Evolutionary conservation across 2,329 filamentous ascomycete genomes (phyloP).

Genomic region (Cladophialophora exuberans): DNA sequence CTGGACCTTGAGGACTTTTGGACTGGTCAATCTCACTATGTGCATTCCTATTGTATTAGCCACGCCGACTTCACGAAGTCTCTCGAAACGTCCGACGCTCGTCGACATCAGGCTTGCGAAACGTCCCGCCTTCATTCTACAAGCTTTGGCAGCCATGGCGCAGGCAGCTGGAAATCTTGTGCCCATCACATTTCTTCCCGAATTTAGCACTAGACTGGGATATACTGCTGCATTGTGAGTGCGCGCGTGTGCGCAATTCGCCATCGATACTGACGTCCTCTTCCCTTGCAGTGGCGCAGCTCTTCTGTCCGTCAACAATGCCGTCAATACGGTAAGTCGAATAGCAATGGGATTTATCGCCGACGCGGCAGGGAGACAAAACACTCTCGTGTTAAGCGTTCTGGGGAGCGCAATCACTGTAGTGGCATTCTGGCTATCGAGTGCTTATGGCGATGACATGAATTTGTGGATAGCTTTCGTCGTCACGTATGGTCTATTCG

Average conservation of each 20-base stretch:
- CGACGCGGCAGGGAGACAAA: conserved; percentile 45
- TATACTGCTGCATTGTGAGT: conserved; percentile 36
- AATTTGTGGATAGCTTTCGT: conserved; percentile 35
- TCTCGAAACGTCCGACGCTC: conserved; percentile 36
- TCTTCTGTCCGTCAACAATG: conserved; percentile 46
- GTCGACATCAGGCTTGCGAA: conserved; percentile 42
- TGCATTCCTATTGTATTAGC: conserved; percentile 38
- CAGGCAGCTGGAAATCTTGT: conserved; percentile 45
- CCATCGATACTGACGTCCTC: background rate
- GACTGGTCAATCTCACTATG: conserved; percentile 35
- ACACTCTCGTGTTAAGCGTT: conserved; percentile 42
- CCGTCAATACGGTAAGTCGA: conserved; percentile 44
- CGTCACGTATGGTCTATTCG: conserved; percentile 42
- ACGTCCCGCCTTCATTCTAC: conserved; percentile 42
- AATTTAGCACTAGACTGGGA: conserved; percentile 44
- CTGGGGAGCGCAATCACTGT: conserved; percentile 36
- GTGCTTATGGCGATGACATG: conserved; percentile 32
- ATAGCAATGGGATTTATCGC: conserved; percentile 44
- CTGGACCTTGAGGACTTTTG: conserved; percentile 39
- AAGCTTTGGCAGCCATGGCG: conserved; percentile 41
- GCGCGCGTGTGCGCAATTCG: background rate
- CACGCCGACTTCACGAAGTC: conserved; percentile 27
- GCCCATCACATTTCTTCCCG: conserved; percentile 45
- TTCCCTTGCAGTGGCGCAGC: conserved; percentile 39
- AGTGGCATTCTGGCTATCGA: conserved; percentile 37